Evolutionary conservation across 768 basidiomycete genomes (phyloP), one percentile per base, ranked within the genome.

Genomic region (Mrakia gelida): DNA sequence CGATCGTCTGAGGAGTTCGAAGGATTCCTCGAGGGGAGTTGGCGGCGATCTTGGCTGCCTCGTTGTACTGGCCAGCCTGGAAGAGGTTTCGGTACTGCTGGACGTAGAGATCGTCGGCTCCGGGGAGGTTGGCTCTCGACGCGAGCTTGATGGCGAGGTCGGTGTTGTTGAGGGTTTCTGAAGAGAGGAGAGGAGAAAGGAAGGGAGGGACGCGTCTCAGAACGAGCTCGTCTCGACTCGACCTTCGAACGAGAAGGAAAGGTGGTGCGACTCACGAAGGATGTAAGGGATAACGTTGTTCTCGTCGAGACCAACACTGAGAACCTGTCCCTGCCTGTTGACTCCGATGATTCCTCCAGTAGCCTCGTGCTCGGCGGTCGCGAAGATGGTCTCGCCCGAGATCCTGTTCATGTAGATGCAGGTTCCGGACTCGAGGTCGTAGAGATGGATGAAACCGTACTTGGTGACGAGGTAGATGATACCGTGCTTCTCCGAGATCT

Each of bases 401-500:
- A 99, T 99, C 80, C 97, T 92, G 88, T 99, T 99, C 97, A 99
- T 99, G 87, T 98, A 99, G 79, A 99, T 90, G 86, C 97, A 98
- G 63, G 93, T 91, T 77, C 95, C 97, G 13, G 94, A 89, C 85
- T 99, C 97, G 80, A 98, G 90, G 85, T 99, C 97, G 85, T 99
- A 99, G 21, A 99, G 89, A 85, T 98, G 97, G 83, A 99, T 98
- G 86, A 99, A 99, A 61, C 97, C 97, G 84, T 94, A 98, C 85
- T 99, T 99, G 76, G 97, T 98, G 83, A 98, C 93, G 77, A 99
- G 89, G 86, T 95, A 99, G 82, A 97, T 87, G 85, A 99, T 94
- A 52, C 97, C 96, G 85, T 97, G 95, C 84, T 93, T 93, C 85
- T 92, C 91, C 59, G 97, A 98, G 52, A 98, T 94, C 84, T 99